Base-by-base conservation (phyloP, 2,329 filamentous ascomycete genomes). In the Cordyceps farinosa region DNA sequence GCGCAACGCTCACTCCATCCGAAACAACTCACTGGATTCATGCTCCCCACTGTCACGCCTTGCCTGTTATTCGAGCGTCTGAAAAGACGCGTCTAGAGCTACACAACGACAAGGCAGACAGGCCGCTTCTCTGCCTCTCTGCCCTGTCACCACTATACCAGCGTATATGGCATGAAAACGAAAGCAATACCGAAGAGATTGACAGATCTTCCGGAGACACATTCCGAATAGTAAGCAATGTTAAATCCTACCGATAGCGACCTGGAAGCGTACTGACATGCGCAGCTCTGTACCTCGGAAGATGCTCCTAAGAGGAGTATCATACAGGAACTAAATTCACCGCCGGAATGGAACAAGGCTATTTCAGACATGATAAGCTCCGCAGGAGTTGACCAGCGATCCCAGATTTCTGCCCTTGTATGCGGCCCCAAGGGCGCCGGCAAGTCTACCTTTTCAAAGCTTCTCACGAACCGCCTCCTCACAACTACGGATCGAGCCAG, bases 391-490 rank as follows among this genome's bases (percentile, higher is more conserved):
- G 77, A 73, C 55, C 75, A 73, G 45, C 72, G 70, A 15, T 72
- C 69, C 7, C 71, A 74, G 52, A 73, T 73, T 2, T 76, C 78
- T 2, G 78, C 85, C 7, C 78, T 92, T 65, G 77, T 91, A 3
- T 87, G 87, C 56, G 90, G 90, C 0, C 84, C 88, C 0, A 90
- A 91, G 66, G 87, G 84, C 0, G 86, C 89, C 3, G 90, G 90
- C 2, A 93, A 93, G 70, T 92, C 90, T 1, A 92, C 89, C 0
- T 90, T 92, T 71, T 83, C 84, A 13, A 85, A 84, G 54, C 73
- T 91, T 5, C 77, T 93, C 2, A 76, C 82, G 9, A 93, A 93
- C 69, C 82, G 85, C 11, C 76, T 91, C 9, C 74, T 91, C n/a
- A 89, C 86, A 3, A 64, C 57, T 73, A 77, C 29, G 52, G 69